Conservation (phyloP, 2,329 filamentous ascomycete species). For the Plenodomus tracheiphilus region DNA sequence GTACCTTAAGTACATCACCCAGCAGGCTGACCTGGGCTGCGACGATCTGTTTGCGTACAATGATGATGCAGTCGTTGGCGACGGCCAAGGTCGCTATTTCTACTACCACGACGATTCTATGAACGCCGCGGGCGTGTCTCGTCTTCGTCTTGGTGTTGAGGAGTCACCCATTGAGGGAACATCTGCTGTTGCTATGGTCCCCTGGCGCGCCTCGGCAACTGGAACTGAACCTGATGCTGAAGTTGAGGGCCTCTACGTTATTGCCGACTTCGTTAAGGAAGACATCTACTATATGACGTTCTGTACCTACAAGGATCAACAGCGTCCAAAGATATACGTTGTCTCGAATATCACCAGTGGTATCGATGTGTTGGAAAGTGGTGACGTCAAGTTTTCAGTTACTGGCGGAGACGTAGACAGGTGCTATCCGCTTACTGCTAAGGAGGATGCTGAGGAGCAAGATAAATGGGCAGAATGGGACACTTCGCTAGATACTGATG, state of each 20-base stretch:
- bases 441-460: not conserved
- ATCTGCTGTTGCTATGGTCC: not conserved
- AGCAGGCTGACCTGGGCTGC: not conserved
- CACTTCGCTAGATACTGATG: not conserved
- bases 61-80: not conserved
- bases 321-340: not conserved
- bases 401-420: slow-evolving; percentile 2
- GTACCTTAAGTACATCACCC: not conserved
- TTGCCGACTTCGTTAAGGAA: not conserved
- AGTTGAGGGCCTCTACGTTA: not conserved
- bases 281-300: not conserved
- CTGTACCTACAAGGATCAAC: not conserved
- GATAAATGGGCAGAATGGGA: slow-evolving; percentile 1
- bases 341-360: not conserved
- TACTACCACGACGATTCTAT: slow-evolving; percentile 2
- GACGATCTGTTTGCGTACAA: slow-evolving; percentile 2
- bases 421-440: slow-evolving; percentile 1
- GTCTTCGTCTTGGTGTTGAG: slow-evolving; percentile 1
- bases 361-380: not conserved
- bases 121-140: not conserved
- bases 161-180: not conserved
- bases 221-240: not conserved
- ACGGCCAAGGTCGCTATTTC: not conserved
- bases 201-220: not conserved
- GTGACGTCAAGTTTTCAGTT: slow-evolving; percentile 1